These are phyloP conservation scores for Globisporangium perplexum DNA, from an alignment of 352 stramenopile genomes.

Conservation along the genomic window DNA sequence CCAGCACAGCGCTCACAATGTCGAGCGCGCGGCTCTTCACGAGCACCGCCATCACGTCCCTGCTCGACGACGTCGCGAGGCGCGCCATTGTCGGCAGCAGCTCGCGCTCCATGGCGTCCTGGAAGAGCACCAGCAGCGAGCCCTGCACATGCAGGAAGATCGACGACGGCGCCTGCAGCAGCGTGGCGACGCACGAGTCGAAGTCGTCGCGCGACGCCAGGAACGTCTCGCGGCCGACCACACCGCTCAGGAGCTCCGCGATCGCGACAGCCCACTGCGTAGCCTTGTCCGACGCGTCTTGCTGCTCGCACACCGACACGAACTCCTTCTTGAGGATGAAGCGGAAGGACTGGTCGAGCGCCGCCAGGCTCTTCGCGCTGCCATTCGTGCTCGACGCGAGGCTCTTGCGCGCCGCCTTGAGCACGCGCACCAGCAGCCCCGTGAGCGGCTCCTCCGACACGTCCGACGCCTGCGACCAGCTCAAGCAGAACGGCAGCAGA, in stretches of 20 bases:
- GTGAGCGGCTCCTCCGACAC: constrained; percentile 41
- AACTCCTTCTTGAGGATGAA: constrained; percentile 72
- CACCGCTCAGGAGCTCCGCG: constrained; percentile 44
- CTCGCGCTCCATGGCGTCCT: constrained; percentile 37
- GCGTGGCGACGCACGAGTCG: constrained; percentile 48
- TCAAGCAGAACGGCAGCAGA: constrained; percentile 52
- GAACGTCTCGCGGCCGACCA: constrained; percentile 32
- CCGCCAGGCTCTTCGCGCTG: constrained; percentile 27
- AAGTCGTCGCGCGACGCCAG: constrained; percentile 46
- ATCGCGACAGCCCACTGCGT: constrained; percentile 22
- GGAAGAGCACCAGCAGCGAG: constrained; percentile 46
- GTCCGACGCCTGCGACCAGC: constrained; percentile 50
- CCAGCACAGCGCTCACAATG: constrained; percentile 59
- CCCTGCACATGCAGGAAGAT: constrained; percentile 67
- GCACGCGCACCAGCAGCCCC: constrained; percentile 51
- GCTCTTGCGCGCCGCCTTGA: constrained; percentile 34
- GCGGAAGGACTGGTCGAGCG: constrained; percentile 44
- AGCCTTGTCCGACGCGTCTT: constrained; percentile 10
- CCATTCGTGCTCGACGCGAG: constrained; percentile 23
- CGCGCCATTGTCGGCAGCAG: constrained; percentile 62
- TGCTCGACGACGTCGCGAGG: constrained; percentile 22
- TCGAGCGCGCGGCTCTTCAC: constrained; percentile 59
- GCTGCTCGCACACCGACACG: constrained; percentile 27
- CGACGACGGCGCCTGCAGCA: constrained; percentile 52
- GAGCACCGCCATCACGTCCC: constrained; percentile 39